Base-by-base conservation (phyloP, 345 rosid genomes). In the Corchorus olitorius region DNA sequence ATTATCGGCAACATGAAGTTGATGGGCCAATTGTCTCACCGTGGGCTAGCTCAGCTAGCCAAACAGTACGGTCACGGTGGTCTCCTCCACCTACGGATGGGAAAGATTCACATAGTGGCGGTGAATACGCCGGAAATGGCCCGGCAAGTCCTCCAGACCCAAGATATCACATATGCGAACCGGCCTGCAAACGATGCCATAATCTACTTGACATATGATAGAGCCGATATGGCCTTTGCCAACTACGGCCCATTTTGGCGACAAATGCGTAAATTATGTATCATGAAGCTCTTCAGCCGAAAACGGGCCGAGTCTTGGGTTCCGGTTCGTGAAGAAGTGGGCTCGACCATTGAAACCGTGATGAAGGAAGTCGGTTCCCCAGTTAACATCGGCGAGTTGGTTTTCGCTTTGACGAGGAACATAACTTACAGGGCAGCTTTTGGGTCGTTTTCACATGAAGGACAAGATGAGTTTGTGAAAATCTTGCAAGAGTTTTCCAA, bases 191-290 rank as follows among this genome's bases (percentile, higher is more conserved):
- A 87, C 48, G 73, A 86, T 0, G 98, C 98, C 19, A 90, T 91
- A 15, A 77, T 78, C 20, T 93, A 90, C 73, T 85, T 93, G 4
- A 94, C 94, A 0, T 94, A 94, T 39, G 81, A 90, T 39, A 88
- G 98, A 3, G 93, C 95, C 1, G 98, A 94, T 79, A 93, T 94
- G 97, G 97, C 98, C 8, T 94, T 94, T 61, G 98, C 98, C 5
- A 88, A 94, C 83, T 93, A 93, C 79, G 98, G 98, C 3, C 98
- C 98, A 3, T 84, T 93, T 60, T 93, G 98, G 98, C 88, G 97
- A 35, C 98, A 94, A 79, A 93, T 93, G 97, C 83, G 98, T 1
- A 94, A 93, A 82, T 80, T 94, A n/a, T 89, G 94, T 48, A 94
- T 90, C 9, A 81, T 91, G 88, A 91, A 88, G 81, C 89, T 94